Evolutionary conservation across 495 filamentous ascomycete species (phyloP).

Genomic region (Lophium mytilinum): DNA sequence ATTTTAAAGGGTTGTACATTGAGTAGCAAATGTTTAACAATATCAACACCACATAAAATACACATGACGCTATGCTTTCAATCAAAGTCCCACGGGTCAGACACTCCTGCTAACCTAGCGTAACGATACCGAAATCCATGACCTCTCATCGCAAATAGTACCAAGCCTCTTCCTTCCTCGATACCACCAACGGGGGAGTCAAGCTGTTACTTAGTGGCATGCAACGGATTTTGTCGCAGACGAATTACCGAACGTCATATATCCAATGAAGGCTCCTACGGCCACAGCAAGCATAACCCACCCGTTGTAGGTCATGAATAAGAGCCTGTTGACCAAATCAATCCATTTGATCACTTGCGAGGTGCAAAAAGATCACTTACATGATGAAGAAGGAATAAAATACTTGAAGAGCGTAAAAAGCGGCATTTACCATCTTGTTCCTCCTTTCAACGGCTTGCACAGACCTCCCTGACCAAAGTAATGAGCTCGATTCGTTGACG

Average conservation of each 20-base stretch:
- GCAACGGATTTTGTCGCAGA: conserved; percentile 73
- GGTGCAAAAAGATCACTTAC: conserved; percentile 59
- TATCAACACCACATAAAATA: too few species aligned
- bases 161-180: too few species aligned
- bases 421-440: conserved; percentile 68
- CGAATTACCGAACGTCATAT: conserved; percentile 62
- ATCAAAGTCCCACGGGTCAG: too few species aligned
- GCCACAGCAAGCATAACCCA: conserved; percentile 91
- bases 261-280: conserved; percentile 81
- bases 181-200: too few species aligned
- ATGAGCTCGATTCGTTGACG: conserved; percentile 55
- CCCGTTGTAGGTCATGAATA: conserved; percentile 99
- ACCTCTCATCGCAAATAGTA: too few species aligned
- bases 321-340: conserved; percentile 55
- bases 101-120: too few species aligned
- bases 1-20: too few species aligned
- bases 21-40: too few species aligned
- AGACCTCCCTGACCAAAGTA: conserved; percentile 55
- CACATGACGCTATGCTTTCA: too few species aligned
- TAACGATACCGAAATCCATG: too few species aligned
- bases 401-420: conserved; percentile 85
- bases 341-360: too few species aligned
- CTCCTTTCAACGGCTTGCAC: conserved; percentile 40
- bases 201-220: conserved; percentile 56
- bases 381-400: conserved; percentile 99